These are phyloP conservation scores for Chytridium lagenaria DNA, from an alignment of 371 early-diverging fungal genomes.

Conservation along the genomic window DNA sequence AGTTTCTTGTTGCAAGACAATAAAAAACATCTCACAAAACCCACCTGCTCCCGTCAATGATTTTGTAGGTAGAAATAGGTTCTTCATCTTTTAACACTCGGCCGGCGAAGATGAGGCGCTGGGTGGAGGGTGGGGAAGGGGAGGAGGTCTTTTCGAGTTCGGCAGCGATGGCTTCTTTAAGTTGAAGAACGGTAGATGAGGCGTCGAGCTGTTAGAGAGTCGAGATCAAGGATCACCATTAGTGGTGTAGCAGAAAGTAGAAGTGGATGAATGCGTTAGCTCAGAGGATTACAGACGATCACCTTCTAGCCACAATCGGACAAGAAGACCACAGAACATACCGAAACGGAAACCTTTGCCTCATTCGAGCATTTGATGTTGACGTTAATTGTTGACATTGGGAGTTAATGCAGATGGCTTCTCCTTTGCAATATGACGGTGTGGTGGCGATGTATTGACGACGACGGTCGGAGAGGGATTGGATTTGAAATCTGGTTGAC, in stretches of 20 bases:
- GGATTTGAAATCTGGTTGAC: not conserved
- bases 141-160: slow-evolving; percentile 27
- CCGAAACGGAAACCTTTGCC: slow-evolving; percentile 72
- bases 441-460: too few relatives aligned
- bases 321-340: slow-evolving; percentile 50
- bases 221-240: not conserved
- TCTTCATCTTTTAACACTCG: slow-evolving; percentile 93
- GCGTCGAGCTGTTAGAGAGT: not conserved
- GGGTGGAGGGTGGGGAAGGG: slow-evolving; percentile 74
- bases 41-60: slow-evolving; percentile 61
- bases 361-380: slow-evolving; percentile 89
- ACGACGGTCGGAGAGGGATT: too few relatives aligned
- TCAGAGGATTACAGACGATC: not conserved
- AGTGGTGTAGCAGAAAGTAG: not conserved
- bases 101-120: slow-evolving; percentile 92
- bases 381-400: slow-evolving; percentile 59
- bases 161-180: slow-evolving; percentile 75
- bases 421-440: not conserved
- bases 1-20: not conserved
- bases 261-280: not conserved
- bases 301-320: not conserved
- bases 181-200: slow-evolving; percentile 68
- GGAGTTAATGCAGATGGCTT: too few relatives aligned
- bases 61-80: slow-evolving; percentile 76
- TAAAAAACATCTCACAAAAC: slow-evolving; percentile 6